Conservation (phyloP, 2,329 filamentous ascomycete species). For the Sporothrix dimorphospora region DNA sequence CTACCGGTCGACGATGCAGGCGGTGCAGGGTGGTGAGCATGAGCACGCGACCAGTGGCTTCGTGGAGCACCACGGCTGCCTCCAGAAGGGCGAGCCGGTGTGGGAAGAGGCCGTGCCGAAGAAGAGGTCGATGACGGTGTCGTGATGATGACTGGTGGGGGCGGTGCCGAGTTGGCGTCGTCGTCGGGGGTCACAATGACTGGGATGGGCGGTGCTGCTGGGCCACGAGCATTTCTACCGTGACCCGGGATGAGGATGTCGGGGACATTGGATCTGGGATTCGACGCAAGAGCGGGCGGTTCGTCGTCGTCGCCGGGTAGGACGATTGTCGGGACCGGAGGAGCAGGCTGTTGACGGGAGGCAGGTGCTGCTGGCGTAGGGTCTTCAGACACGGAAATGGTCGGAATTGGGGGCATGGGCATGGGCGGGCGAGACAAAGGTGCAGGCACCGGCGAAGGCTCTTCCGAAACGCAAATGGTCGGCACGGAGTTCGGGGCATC, state of each 20-base stretch:
- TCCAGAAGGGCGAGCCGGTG: slow-evolving; percentile 43
- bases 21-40: slow-evolving; percentile 36
- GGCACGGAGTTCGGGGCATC: slow-evolving; percentile 30
- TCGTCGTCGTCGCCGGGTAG: slow-evolving; percentile 38
- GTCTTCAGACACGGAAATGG: slow-evolving; percentile 15
- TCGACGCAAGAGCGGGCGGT: neutral
- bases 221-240: neutral
- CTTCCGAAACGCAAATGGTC: slow-evolving; percentile 29
- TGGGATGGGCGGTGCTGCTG: slow-evolving; percentile 43
- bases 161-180: slow-evolving; percentile 27
- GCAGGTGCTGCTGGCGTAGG: slow-evolving; percentile 32
- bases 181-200: slow-evolving; percentile 46
- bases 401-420: slow-evolving; percentile 22
- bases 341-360: slow-evolving; percentile 36
- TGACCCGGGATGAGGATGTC: neutral
- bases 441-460: slow-evolving; percentile 41
- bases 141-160: neutral
- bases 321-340: slow-evolving; percentile 46
- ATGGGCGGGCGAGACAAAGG: slow-evolving; percentile 14
- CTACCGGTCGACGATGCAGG: slow-evolving; percentile 14
- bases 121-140: slow-evolving; percentile 13
- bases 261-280: neutral
- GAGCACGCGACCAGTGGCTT: slow-evolving; percentile 64
- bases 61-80: slow-evolving; percentile 38
- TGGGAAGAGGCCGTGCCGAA: slow-evolving; percentile 51